Percentiles rank a stretch among this genome's conserved stretches.
These are phyloP conservation scores for Dioscorea zingiberensis DNA, from an alignment of 106 monocot species.

Conservation along the genomic window DNA sequence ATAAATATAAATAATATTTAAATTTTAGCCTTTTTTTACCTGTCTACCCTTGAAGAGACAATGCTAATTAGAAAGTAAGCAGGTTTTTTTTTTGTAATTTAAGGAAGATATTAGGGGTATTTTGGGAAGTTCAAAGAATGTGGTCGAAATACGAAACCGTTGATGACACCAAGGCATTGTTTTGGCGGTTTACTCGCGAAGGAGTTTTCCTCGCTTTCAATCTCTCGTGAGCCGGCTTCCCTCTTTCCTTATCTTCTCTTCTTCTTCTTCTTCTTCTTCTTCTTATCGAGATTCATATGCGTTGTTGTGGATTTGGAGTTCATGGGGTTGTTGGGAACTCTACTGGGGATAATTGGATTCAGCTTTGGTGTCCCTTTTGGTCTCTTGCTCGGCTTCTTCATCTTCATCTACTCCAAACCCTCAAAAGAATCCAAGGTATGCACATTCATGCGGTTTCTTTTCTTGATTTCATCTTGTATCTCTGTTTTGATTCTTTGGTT, in stretches of 20 bases:
- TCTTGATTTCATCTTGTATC: neutral
- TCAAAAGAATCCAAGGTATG: constrained; percentile 12
- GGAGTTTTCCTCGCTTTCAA: neutral
- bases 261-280: neutral
- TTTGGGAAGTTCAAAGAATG: neutral
- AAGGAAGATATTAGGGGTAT: too few relatives aligned
- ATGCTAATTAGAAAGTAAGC: too few relatives aligned
- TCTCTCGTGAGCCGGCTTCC: neutral
- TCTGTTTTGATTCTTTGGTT: neutral
- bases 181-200: neutral
- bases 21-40: too few relatives aligned
- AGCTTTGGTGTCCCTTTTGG: constrained; percentile 54
- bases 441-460: neutral
- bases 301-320: neutral
- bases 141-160: neutral
- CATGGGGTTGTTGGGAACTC: constrained; percentile 50
- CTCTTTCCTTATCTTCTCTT: neutral
- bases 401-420: constrained; percentile 41
- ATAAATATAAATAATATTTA: too few relatives aligned
- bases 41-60: too few relatives aligned
- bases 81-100: too few relatives aligned
- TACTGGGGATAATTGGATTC: constrained; percentile 48
- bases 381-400: constrained; percentile 41
- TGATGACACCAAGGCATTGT: neutral
- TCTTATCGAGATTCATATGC: neutral